phyloP scores from a whole-genome alignment of 352 stramenopile genomes.

The Pythium biforme region DNA sequence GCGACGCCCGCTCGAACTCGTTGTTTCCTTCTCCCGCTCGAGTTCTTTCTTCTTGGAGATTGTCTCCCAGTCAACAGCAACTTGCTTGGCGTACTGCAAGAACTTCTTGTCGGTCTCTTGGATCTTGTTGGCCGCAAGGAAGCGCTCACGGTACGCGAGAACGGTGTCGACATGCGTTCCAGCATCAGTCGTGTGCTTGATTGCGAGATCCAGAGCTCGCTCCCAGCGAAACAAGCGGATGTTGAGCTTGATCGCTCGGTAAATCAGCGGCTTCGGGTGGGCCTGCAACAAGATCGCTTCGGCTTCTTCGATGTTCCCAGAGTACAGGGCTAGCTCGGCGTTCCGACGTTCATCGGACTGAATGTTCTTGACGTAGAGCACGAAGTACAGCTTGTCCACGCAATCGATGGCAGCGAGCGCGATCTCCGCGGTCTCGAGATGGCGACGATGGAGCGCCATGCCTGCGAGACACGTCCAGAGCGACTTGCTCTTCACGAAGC shows the following conservation, averaged over 20 bases:
- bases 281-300: conserved; percentile 91
- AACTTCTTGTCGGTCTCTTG: conserved; percentile 89
- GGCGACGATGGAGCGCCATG: conserved; percentile 86
- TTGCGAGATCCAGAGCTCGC: conserved; percentile 83
- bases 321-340: conserved; percentile 86
- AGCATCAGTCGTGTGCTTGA: conserved; percentile 86
- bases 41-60: conserved; percentile 90
- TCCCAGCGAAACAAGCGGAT: conserved; percentile 89
- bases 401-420: conserved; percentile 88
- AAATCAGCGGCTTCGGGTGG: conserved; percentile 83
- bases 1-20: conserved; percentile 41
- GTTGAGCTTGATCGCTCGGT: conserved; percentile 94
- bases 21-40: conserved; percentile 77
- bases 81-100: conserved; percentile 82
- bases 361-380: conserved; percentile 88
- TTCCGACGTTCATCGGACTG: conserved; percentile 83
- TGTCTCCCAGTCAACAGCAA: conserved; percentile 87
- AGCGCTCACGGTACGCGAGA: conserved; percentile 84
- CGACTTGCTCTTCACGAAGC: conserved; percentile 86
- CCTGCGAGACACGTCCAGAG: conserved; percentile 91
- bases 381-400: conserved; percentile 94
- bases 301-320: conserved; percentile 87
- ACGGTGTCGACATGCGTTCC: conserved; percentile 90
- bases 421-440: conserved; percentile 92
- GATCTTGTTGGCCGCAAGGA: conserved; percentile 84